Conservation (phyloP, 164 flowering plant species). For the Kalanchoe fedtschenkoi region DNA sequence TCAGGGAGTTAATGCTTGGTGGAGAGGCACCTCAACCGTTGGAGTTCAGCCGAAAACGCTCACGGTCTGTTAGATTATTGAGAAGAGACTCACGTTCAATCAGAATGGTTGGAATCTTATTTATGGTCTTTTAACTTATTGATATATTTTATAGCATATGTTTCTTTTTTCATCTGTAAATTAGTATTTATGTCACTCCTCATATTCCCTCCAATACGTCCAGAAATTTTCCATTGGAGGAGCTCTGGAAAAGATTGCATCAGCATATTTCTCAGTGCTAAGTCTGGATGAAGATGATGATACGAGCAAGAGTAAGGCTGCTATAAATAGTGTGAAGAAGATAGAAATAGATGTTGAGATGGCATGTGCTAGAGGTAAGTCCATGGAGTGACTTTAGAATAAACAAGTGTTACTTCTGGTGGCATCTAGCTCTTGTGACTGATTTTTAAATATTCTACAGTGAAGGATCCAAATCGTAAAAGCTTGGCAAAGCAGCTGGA, state of each 20-base stretch:
- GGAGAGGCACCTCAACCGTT: constrained; percentile 63
- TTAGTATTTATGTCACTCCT: neutral
- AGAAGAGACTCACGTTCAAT: constrained; percentile 79
- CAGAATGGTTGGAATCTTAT: constrained; percentile 48
- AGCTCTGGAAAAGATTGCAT: constrained; percentile 72
- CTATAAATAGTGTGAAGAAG: constrained; percentile 57
- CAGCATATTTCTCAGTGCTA: constrained; percentile 68
- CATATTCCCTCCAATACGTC: constrained; percentile 6
- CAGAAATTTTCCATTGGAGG: constrained; percentile 87
- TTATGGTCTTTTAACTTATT: neutral
- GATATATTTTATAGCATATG: too few species aligned
- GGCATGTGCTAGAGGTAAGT: constrained; percentile 54
- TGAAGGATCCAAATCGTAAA: constrained; percentile 57
- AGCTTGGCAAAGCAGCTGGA: constrained; percentile 57
- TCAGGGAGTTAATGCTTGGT: constrained; percentile 73
- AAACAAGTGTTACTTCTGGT: neutral
- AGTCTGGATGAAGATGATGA: constrained; percentile 53
- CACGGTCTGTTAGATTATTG: constrained; percentile 62
- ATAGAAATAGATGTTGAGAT: constrained; percentile 75
- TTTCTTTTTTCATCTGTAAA: neutral
- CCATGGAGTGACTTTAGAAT: neutral
- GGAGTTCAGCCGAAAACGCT: constrained; percentile 66
- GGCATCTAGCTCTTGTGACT: constrained; percentile 6
- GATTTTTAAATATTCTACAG: constrained; percentile 26
- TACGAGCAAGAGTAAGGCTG: constrained; percentile 71